Base-by-base conservation (phyloP, 176 grass and related monocot genomes). In the Elaeis guineensis region DNA sequence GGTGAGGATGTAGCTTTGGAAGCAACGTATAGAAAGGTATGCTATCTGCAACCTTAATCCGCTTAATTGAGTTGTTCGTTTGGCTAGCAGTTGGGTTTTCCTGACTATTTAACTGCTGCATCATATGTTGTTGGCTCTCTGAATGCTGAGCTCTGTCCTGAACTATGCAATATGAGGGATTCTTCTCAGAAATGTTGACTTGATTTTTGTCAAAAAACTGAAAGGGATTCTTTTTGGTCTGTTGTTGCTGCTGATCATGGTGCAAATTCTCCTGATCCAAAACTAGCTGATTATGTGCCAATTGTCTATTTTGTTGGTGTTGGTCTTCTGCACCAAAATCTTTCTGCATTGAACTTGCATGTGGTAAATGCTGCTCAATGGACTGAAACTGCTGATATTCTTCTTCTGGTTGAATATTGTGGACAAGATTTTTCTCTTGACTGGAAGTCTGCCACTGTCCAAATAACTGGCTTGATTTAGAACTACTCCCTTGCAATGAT, bases 1-100 rank as follows among this genome's bases (percentile, higher is more conserved):
- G 84, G 57, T 91, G 65, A 60, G 70, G 93, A 15, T 81, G 77
- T 73, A 97, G 76, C 60, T 91, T 89, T 9, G 87, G 93, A 44
- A 97, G 80, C 75, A 97, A 69, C 87, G 85, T 80, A 57, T 97
- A 81, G 65, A 97, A 97, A 69, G 93, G 69, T 70, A 97, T 89
- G 50, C 83, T 75, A 21, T 87, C 81, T 54, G 55, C 62, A 74
- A 63, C 18, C 73, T 89, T 91, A 49, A 58, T 55, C 57, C 25
- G 30, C 30, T 39, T 76, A 69, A 64, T 69, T 51, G 72, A 70
- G 63, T 52, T 78, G 52, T 75, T 85, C 63, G 80, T 64, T 84
- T 89, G 62, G 19, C 77, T 85, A 35, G 66, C 66, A 75, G 39
- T 63, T 65, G 71, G 74, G 72, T 66, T 65, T 73, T 88, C 78